Evolutionary conservation across 805 yeast genomes (phyloP).

Genomic region (Torulaspora maleeae): DNA sequence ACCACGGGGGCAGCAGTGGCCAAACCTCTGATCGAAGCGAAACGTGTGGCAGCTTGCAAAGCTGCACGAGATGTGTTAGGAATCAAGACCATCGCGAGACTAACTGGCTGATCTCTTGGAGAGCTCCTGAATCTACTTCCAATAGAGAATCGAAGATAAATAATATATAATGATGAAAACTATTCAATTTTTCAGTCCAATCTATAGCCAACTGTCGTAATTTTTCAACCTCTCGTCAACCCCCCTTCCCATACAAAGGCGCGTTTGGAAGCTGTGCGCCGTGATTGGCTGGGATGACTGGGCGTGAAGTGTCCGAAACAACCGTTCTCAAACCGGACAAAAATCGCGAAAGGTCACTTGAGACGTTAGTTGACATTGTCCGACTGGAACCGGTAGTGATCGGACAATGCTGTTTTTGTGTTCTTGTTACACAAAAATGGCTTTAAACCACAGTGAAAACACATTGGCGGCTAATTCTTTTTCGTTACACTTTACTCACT

Average conservation of each 20-base stretch:
- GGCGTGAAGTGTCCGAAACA: background rate
- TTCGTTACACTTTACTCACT: no score
- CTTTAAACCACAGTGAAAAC: no score
- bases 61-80: slow-evolving; percentile 76
- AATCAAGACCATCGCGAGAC: slow-evolving; percentile 16
- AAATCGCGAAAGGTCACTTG: no score
- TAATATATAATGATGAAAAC: background rate
- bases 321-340: background rate
- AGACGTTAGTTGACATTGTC: no score
- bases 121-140: background rate
- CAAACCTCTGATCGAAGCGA: slow-evolving; percentile 35
- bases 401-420: no score
- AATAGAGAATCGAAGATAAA: background rate
- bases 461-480: no score
- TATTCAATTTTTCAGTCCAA: background rate
- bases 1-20: slow-evolving; percentile 53
- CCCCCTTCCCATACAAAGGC: slow-evolving; percentile 6
- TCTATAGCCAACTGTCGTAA: background rate
- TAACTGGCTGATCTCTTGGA: slow-evolving; percentile 3
- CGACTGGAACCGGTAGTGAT: no score
- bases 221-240: slow-evolving; percentile 3
- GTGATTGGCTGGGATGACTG: background rate
- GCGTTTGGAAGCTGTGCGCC: background rate
- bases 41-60: slow-evolving; percentile 82
- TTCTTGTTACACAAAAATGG: no score